Conservation (phyloP, 305 asterid genomes). For the Fraxinus sp. region DNA sequence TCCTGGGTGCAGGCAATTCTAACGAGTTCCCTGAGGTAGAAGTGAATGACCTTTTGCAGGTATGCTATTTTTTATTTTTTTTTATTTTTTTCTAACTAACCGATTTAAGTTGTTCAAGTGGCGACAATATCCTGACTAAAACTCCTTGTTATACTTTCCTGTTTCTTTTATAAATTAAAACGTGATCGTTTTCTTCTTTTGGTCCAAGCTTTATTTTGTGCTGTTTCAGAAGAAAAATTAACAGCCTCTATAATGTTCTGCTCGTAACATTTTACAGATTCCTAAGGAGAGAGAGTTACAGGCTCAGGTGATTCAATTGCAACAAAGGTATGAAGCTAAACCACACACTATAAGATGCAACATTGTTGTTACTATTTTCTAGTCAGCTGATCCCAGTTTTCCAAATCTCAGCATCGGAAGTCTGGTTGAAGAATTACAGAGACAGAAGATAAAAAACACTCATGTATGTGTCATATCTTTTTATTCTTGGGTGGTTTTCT, state of each 20-base stretch:
- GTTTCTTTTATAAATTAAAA: background rate
- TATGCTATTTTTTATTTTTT: background rate
- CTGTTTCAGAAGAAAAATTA: background rate
- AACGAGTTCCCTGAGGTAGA: slow-evolving; percentile 51
- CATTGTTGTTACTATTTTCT: slow-evolving; percentile 10
- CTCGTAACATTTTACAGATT: slow-evolving; percentile 34
- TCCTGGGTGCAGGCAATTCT: slow-evolving; percentile 45
- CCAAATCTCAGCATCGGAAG: slow-evolving; percentile 59
- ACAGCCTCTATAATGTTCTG: background rate
- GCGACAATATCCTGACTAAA: background rate
- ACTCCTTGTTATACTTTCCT: background rate
- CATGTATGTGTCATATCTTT: slow-evolving; percentile 47
- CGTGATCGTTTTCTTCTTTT: background rate
- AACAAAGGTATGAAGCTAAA: slow-evolving; percentile 46
- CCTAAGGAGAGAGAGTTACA: slow-evolving; percentile 77
- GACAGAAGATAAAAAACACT: slow-evolving; percentile 63
- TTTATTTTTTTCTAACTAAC: background rate
- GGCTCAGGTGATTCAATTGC: slow-evolving; percentile 60
- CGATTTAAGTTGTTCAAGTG: background rate
- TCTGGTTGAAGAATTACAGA: slow-evolving; percentile 78
- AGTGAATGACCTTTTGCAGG: slow-evolving; percentile 48
- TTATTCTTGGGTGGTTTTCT: background rate
- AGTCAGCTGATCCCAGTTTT: slow-evolving; percentile 25
- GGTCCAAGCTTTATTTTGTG: background rate
- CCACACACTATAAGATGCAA: background rate